phyloP scores from a whole-genome alignment of 1,284 basidiomycete genomes.

The Dichomitus squalens region DNA sequence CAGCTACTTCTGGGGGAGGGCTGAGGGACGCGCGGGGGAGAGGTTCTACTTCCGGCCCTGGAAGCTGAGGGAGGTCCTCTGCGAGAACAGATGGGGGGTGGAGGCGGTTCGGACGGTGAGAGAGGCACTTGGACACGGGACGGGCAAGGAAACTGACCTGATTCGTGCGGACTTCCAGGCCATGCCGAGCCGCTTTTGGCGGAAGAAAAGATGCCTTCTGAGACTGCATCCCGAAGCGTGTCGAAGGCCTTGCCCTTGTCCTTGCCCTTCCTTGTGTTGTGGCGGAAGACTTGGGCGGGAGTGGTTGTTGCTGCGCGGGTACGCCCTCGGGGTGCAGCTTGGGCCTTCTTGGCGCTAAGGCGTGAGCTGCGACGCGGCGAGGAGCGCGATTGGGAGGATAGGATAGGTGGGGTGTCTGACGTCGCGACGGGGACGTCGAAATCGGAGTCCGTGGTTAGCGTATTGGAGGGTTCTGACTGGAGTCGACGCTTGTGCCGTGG shows the following conservation, averaged over 20 bases:
- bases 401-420: not conserved
- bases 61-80: not conserved
- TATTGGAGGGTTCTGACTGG: not conserved
- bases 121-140: too few relatives aligned
- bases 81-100: not conserved
- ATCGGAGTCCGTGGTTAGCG: constrained; percentile 6
- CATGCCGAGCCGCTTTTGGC: too few relatives aligned
- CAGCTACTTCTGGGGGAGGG: not conserved
- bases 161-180: too few relatives aligned
- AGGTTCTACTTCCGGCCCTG: not conserved
- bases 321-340: not conserved
- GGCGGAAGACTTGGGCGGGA: not conserved
- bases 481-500: not conserved
- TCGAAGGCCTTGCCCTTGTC: not conserved
- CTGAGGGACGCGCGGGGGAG: not conserved
- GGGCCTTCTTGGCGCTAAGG: not conserved
- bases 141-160: too few relatives aligned
- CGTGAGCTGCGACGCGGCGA: not conserved
- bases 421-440: constrained; percentile 8
- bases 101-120: too few relatives aligned
- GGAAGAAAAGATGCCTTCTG: not conserved
- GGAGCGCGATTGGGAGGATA: not conserved
- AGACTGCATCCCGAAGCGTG: not conserved
- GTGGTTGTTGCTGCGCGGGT: not conserved
- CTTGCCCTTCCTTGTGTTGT: not conserved